Evolutionary conservation across 495 filamentous ascomycete genomes (phyloP), one percentile per base, ranked within the genome.

Genomic region (Physcia stellaris): DNA sequence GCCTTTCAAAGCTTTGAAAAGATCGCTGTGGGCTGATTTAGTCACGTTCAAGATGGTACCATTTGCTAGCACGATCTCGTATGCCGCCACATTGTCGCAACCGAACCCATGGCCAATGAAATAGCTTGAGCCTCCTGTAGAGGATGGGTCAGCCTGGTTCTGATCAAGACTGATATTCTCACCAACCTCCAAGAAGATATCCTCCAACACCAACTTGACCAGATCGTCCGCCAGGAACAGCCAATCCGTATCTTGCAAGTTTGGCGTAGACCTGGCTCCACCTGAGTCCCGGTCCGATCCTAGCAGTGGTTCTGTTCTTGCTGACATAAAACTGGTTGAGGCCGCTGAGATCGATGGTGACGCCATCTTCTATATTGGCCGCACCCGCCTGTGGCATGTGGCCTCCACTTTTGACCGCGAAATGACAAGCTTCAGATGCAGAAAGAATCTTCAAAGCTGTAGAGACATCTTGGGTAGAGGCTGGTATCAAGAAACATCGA

Each of bases 61-160:
- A 47, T 78, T 62, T 15, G 73, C 67, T 6, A 73, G 70, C 2
- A 79, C 73, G 4, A 81, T 66, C 53, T 79, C 69, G 27, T 61
- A 77, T 34, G 60, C 59, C 24, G 57, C 40, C 1, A 75, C 66
- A 11, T 50, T 68, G 49, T 75, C 64, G 45, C 62, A 70, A 10
- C 49, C 61, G 35, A 61, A 72, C 7, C 73, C 71, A 11, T 62
- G 46, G 26, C 58, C 51, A 39, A 53, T 56, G 7, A 61, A 55
- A 50, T 64, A 66, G 45, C 19, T 5, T 12, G 33, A 35, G 17
- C 19, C 19, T 3, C 33, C 26, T 28, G n/a, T 63, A 68, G 30
- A 58, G 68, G 35, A 72, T 57, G 1, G n/a, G n/a, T 9, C 26
- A 9, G n/a, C 9, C 9, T 28, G 9, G 9, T 9, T 13, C 9